Percentiles rank a stretch among this genome's conserved stretches.
Evolutionary conservation across 495 filamentous ascomycete species (phyloP).

Genomic region (Cudoniella acicularis): DNA sequence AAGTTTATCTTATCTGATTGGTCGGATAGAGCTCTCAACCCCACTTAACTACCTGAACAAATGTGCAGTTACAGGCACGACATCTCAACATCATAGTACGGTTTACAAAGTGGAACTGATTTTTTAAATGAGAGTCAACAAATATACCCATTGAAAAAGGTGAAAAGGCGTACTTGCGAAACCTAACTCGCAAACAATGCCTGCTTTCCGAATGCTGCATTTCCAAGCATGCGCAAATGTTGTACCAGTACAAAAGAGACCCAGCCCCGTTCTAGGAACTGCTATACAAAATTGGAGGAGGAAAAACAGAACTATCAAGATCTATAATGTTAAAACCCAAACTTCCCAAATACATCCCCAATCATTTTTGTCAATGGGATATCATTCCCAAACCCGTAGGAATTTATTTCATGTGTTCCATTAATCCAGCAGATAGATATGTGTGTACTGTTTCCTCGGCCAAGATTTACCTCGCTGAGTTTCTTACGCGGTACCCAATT

Average conservation of each 20-base stretch:
- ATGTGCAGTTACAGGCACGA: too few species aligned
- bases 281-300: not conserved
- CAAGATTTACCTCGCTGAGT: not conserved
- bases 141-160: too few species aligned
- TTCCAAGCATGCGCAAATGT: not conserved
- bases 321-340: not conserved
- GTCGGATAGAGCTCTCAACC: too few species aligned
- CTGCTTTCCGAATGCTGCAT: not conserved
- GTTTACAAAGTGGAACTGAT: too few species aligned
- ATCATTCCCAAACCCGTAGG: not conserved
- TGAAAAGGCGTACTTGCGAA: not conserved
- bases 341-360: not conserved
- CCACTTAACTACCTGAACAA: too few species aligned
- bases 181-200: not conserved
- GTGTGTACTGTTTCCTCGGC: not conserved
- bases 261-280: too few species aligned
- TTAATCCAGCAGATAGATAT: not conserved
- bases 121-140: too few species aligned
- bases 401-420: not conserved
- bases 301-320: not conserved
- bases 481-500: not conserved
- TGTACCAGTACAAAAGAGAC: not conserved
- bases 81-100: not conserved
- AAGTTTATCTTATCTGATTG: not conserved
- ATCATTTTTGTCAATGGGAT: not conserved